Conservation (phyloP, 106 monocot genomes). For the Dioscorea zingiberensis region DNA sequence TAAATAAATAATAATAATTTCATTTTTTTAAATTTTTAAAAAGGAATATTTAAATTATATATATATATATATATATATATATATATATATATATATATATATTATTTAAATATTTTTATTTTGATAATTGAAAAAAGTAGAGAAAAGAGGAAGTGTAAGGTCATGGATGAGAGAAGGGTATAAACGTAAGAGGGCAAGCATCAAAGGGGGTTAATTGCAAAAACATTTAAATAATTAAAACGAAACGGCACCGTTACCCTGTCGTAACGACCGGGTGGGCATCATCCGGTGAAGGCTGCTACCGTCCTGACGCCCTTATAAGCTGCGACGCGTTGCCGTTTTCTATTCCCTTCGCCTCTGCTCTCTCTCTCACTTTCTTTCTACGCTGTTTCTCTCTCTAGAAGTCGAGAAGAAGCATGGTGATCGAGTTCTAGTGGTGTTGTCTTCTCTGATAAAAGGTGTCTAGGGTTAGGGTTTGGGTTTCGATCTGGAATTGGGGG, state of each 20-base stretch:
- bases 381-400: not conserved
- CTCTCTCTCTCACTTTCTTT: not conserved
- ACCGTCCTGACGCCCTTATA: not conserved
- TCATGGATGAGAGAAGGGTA: too few relatives aligned
- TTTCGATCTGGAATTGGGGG: not conserved
- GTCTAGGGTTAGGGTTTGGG: slow-evolving; percentile 1
- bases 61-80: too few relatives aligned
- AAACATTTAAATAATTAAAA: not conserved
- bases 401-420: not conserved
- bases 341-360: not conserved
- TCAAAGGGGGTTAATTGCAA: too few relatives aligned
- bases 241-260: not conserved
- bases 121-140: too few relatives aligned
- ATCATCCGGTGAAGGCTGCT: not conserved
- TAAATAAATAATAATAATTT: too few relatives aligned
- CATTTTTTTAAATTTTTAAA: too few relatives aligned
- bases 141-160: too few relatives aligned
- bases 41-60: too few relatives aligned
- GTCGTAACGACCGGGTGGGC: not conserved
- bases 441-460: not conserved
- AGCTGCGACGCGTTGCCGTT: not conserved
- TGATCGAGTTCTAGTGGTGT: not conserved
- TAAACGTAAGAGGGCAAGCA: too few relatives aligned
- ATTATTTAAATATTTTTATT: too few relatives aligned
- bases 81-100: too few relatives aligned